phyloP scores from a whole-genome alignment of 2,329 filamentous ascomycete genomes.

The Bisporella sp. region DNA sequence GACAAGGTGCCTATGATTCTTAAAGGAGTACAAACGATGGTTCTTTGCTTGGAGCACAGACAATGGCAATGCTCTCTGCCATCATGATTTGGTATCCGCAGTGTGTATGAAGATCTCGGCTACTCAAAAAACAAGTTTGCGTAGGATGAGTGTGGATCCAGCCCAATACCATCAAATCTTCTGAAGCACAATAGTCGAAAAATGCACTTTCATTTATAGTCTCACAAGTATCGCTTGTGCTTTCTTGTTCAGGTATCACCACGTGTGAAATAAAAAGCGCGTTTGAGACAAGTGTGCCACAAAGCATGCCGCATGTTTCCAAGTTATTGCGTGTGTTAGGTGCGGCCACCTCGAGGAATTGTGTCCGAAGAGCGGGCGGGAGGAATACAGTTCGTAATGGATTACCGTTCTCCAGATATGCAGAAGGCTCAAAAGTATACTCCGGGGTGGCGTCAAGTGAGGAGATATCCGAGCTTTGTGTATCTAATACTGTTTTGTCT shows the following conservation, averaged over 20 bases:
- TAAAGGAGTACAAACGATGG: conserved; percentile 54
- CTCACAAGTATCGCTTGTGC: conserved; percentile 90
- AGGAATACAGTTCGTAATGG: conserved; percentile 85
- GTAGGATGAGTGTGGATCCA: conserved; percentile 99
- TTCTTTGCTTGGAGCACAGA: conserved; percentile 78
- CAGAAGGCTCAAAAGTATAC: conserved; percentile 73
- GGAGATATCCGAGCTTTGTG: neutral
- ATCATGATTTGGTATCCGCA: conserved; percentile 94
- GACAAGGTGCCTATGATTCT: neutral
- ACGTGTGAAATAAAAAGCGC: conserved; percentile 86
- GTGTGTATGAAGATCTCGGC: conserved; percentile 87
- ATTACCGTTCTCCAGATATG: conserved; percentile 82
- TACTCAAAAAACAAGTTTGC: conserved; percentile 97
- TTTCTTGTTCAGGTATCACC: conserved; percentile 84
- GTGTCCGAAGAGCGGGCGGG: conserved; percentile 63
- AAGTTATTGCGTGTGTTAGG: conserved; percentile 75
- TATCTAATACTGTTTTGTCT: conserved; percentile 15
- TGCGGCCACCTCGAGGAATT: conserved; percentile 68
- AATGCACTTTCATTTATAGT: conserved; percentile 79
- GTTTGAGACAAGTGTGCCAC: conserved; percentile 84
- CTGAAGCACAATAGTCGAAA: conserved; percentile 68
- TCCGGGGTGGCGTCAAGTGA: neutral
- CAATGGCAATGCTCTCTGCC: conserved; percentile 92
- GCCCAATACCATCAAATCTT: conserved; percentile 24
- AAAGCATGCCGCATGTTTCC: conserved; percentile 93